Conservation (phyloP, 805 yeast genomes). For the Saccharomycopsis sp. region DNA sequence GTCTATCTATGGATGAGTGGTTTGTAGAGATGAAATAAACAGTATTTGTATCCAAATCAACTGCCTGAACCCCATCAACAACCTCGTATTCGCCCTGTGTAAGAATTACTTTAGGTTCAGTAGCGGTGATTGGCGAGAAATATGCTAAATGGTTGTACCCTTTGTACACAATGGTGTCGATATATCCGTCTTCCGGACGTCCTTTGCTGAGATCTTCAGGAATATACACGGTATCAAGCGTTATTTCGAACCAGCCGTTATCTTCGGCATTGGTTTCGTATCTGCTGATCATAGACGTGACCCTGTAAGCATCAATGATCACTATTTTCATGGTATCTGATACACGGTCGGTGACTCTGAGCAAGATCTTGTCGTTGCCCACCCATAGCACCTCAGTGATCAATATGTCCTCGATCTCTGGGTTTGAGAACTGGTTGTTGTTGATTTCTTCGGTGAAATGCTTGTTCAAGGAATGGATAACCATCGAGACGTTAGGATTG, state of each 20-base stretch:
- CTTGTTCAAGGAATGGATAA: slow-evolving; percentile 34
- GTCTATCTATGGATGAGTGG: slow-evolving; percentile 77
- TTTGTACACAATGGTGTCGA: slow-evolving; percentile 64
- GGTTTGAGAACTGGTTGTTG: slow-evolving; percentile 32
- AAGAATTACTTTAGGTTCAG: slow-evolving; percentile 46
- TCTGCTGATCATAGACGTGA: slow-evolving; percentile 38
- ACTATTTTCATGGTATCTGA: slow-evolving; percentile 58
- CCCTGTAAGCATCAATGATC: slow-evolving; percentile 40
- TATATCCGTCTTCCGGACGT: slow-evolving; percentile 59
- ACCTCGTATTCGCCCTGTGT: slow-evolving; percentile 89
- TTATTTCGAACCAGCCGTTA: slow-evolving; percentile 74
- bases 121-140: slow-evolving; percentile 61
- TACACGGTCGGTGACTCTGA: slow-evolving; percentile 57
- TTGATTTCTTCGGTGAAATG: slow-evolving; percentile 35
- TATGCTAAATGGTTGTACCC: slow-evolving; percentile 77
- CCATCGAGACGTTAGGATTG: slow-evolving; percentile 50
- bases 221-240: slow-evolving; percentile 53
- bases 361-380: slow-evolving; percentile 45
- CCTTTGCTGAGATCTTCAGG: slow-evolving; percentile 41
- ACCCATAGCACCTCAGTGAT: slow-evolving; percentile 72
- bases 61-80: slow-evolving; percentile 59
- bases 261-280: slow-evolving; percentile 37
- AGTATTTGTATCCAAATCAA: slow-evolving; percentile 46
- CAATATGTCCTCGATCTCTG: slow-evolving; percentile 37
- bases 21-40: slow-evolving; percentile 65